These are phyloP conservation scores for Knufia fluminis DNA, from an alignment of 2,329 filamentous ascomycete species.

Conservation along the genomic window DNA sequence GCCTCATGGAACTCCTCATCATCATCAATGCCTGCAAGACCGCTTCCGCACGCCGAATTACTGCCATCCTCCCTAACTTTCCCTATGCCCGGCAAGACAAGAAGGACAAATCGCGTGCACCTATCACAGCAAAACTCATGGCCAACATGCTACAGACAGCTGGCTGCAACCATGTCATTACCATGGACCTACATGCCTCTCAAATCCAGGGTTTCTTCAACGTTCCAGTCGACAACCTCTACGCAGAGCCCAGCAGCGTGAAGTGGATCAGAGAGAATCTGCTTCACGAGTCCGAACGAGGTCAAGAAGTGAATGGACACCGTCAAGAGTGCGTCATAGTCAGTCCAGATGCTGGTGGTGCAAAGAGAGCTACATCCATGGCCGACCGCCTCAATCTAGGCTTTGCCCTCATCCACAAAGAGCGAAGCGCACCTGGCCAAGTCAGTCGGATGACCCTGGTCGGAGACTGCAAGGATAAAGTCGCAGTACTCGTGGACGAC, in stretches of 20 bases:
- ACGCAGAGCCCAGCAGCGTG: conserved; percentile 85
- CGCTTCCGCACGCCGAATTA: conserved; percentile 79
- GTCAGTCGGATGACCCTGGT: conserved; percentile 94
- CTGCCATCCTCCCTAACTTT: conserved; percentile 91
- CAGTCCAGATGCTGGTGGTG: conserved; percentile 86
- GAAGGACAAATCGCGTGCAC: conserved; percentile 92
- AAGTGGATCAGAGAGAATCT: conserved; percentile 87
- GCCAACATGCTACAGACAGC: conserved; percentile 96
- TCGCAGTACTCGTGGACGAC: conserved; percentile 92
- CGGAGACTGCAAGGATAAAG: conserved; percentile 80
- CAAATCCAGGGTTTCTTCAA: conserved; percentile 98
- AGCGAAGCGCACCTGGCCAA: conserved; percentile 81
- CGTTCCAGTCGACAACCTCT: conserved; percentile 68
- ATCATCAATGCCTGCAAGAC: conserved; percentile 95
- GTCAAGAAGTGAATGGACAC: conserved; percentile 17
- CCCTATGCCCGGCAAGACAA: conserved; percentile 96
- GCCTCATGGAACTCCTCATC: conserved; percentile 94
- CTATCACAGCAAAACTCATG: conserved; percentile 90
- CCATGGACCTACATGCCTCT: conserved; percentile 89
- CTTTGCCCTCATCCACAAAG: conserved; percentile 95
- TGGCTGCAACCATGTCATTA: conserved; percentile 87
- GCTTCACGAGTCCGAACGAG: conserved; percentile 52
- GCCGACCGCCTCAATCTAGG: conserved; percentile 82
- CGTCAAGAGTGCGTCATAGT: conserved; percentile 65
- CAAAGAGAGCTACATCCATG: conserved; percentile 86